A percentile compares a stretch with the other conserved stretches of the same genome.
phyloP scores from a whole-genome alignment of 1,284 basidiomycete species.

The Stereum hirsutum region DNA sequence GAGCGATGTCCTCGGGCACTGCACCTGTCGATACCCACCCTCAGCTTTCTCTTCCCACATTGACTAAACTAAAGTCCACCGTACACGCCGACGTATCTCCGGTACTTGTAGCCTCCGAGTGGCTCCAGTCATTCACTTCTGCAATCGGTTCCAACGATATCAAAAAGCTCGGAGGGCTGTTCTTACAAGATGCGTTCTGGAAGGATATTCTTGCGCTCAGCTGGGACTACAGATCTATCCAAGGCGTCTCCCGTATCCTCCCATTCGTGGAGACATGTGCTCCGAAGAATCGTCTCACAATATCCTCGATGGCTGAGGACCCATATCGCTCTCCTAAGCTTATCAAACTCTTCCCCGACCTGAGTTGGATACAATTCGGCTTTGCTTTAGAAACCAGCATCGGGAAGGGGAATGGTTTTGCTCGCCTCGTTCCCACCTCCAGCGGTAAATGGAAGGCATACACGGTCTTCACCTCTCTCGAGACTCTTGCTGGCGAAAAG shows the following conservation, averaged over 20 bases:
- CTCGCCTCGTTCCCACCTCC: slow-evolving; percentile 44
- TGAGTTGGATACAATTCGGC: slow-evolving; percentile 47
- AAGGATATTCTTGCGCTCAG: slow-evolving; percentile 54
- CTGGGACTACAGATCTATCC: slow-evolving; percentile 60
- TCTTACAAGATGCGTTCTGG: slow-evolving; percentile 25
- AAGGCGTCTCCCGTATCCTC: slow-evolving; percentile 29
- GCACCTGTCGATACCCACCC: too few relatives aligned
- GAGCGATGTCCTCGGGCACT: too few relatives aligned
- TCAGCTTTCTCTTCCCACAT: slow-evolving; percentile 1
- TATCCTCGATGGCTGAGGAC: background rate
- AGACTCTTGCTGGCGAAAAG: slow-evolving; percentile 40
- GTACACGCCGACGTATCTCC: background rate
- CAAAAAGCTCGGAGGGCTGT: background rate
- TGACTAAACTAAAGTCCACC: background rate
- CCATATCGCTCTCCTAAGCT: slow-evolving; percentile 22
- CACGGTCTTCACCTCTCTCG: slow-evolving; percentile 48
- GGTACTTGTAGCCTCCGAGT: background rate
- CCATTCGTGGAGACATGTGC: slow-evolving; percentile 38
- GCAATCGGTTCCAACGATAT: background rate
- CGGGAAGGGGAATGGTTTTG: slow-evolving; percentile 40
- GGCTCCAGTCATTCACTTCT: background rate
- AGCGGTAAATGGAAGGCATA: slow-evolving; percentile 48
- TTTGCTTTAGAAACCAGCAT: slow-evolving; percentile 49
- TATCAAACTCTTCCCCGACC: slow-evolving; percentile 36
- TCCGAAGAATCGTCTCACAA: slow-evolving; percentile 15